Percentiles rank a stretch among this genome's conserved stretches.
Conservation (phyloP, 192 early-diverging fungal species). For the Linnemannia schmuckeri region DNA sequence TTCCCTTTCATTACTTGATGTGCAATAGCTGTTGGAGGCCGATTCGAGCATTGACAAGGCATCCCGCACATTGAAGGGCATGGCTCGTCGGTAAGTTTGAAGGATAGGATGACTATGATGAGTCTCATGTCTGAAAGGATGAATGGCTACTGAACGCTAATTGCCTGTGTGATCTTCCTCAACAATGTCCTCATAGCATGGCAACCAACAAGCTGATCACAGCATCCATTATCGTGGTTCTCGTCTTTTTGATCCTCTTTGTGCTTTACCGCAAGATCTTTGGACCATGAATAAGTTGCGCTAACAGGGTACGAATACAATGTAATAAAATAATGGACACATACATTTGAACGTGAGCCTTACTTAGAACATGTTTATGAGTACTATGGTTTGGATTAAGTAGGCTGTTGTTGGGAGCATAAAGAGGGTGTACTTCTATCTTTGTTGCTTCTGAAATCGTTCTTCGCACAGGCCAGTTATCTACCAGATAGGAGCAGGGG, state of each 20-base stretch:
- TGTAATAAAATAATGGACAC: not conserved
- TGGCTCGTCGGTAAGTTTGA: slow-evolving; percentile 77
- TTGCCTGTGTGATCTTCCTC: not conserved
- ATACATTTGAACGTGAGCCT: not conserved
- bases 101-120: not conserved
- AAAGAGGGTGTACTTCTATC: not conserved
- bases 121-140: not conserved
- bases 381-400: not conserved
- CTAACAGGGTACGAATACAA: not conserved
- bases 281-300: not conserved
- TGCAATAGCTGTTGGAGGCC: slow-evolving; percentile 77
- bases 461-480: not conserved
- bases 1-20: not conserved
- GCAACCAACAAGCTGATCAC: slow-evolving; percentile 91
- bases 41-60: slow-evolving; percentile 79
- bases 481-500: not conserved
- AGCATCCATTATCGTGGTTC: slow-evolving; percentile 84
- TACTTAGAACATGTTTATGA: not conserved
- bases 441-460: not conserved
- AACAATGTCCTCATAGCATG: slow-evolving; percentile 67
- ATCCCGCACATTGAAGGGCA: slow-evolving; percentile 74
- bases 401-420: not conserved
- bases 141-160: slow-evolving; percentile 1
- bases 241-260: slow-evolving; percentile 85
- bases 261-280: slow-evolving; percentile 86